phyloP scores from a whole-genome alignment of 331 rosid genomes.

The Cydonia oblonga region DNA sequence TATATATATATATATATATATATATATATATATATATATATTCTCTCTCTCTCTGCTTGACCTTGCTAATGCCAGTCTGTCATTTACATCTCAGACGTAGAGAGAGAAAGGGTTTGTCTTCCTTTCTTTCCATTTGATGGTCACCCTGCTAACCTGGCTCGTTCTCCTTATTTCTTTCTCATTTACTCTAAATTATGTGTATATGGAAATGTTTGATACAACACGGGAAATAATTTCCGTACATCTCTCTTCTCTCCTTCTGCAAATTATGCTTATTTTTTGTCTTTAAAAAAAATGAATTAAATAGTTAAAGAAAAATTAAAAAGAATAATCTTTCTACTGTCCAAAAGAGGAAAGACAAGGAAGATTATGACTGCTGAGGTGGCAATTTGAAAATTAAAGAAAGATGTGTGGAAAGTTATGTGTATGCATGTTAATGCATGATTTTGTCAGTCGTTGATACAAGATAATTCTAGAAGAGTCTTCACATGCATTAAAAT shows the following conservation, averaged over 20 bases:
- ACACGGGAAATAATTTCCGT: no score
- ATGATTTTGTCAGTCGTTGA: neutral
- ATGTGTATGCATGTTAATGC: neutral
- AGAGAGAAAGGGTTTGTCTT: conserved; percentile 5
- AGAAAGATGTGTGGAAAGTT: neutral
- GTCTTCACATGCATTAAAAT: neutral
- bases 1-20: no score
- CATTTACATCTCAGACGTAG: neutral
- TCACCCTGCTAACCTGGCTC: conserved; percentile 14
- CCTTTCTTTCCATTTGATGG: conserved; percentile 11
- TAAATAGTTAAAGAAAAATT: no score
- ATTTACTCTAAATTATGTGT: neutral
- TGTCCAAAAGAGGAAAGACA: neutral
- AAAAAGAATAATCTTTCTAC: neutral
- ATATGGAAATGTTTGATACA: no score
- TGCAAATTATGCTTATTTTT: neutral
- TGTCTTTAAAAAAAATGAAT: no score
- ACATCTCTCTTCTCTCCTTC: neutral
- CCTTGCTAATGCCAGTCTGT: conserved; percentile 28
- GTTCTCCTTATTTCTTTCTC: neutral
- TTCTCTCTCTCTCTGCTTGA: neutral
- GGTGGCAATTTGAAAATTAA: neutral
- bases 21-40: no score
- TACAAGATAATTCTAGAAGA: neutral
- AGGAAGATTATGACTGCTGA: neutral